These are phyloP conservation scores for Kregervanrija pseudodelftensis DNA, from an alignment of 805 yeast genomes.

Conservation along the genomic window DNA sequence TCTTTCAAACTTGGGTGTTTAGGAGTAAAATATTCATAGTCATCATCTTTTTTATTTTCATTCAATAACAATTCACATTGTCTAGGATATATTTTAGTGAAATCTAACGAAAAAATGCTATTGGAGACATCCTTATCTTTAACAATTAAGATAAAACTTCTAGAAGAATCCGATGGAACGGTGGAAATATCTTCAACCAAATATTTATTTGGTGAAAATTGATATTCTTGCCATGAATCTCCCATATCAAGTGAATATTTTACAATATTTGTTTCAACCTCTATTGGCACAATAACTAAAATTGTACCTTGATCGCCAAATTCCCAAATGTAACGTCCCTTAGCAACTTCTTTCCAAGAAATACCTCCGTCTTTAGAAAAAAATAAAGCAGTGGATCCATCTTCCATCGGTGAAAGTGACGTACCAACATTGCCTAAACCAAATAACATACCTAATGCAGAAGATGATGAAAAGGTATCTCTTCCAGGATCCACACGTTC, in stretches of 20 bases:
- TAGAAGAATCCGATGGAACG: conserved; percentile 84
- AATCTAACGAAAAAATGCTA: conserved; percentile 48
- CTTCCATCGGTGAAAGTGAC: conserved; percentile 34
- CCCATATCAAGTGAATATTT: conserved; percentile 77
- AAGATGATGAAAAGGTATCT: conserved; percentile 80
- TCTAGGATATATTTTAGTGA: conserved; percentile 40
- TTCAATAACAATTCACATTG: conserved; percentile 48
- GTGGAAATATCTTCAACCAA: conserved; percentile 70
- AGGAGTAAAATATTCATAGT: conserved; percentile 61
- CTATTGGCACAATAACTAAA: conserved; percentile 60
- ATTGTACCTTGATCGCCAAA: conserved; percentile 93
- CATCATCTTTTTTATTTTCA: conserved; percentile 28
- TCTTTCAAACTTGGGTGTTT: conserved; percentile 43
- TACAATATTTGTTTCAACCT: conserved; percentile 49
- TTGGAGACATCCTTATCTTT: conserved; percentile 26
- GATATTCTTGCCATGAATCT: conserved; percentile 57
- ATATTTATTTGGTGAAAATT: conserved; percentile 46
- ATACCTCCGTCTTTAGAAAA: conserved; percentile 87
- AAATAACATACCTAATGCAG: conserved; percentile 82
- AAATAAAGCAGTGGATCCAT: conserved; percentile 53
- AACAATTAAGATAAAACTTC: conserved; percentile 65
- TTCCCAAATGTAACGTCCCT: conserved; percentile 86
- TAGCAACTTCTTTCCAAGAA: conserved; percentile 73
- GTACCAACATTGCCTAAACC: conserved; percentile 94
- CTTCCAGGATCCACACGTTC: conserved; percentile 69